Base-by-base conservation (phyloP, 108 stramenopile genomes). In the Mayamaea pseudoterrestris region DNA sequence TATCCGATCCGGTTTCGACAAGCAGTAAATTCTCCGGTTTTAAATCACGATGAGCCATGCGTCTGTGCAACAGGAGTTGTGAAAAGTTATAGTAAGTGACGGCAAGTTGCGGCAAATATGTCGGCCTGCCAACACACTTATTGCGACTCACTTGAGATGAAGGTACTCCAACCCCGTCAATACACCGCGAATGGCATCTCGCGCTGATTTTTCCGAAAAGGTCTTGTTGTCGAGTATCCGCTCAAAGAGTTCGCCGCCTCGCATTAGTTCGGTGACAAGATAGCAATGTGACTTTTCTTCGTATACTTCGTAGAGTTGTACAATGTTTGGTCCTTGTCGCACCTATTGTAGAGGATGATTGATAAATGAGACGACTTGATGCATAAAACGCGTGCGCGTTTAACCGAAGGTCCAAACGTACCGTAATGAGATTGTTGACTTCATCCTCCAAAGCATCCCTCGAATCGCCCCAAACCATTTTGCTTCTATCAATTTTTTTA, bases 211-310 rank as follows among this genome's bases (percentile, higher is more conserved):
- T 64, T 94, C 93, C 0, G 69, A 63, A 63, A 86, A 91, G 12
- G 23, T 63, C 29, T 63, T 63, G 61, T 83, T 80, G 40, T 76
- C 58, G 32, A 91, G 80, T 45, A 96, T 91, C 13, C 90, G 75
- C 68, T 93, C 90, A 65, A 96, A 96, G 6, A 96, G 61, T 67
- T 96, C 95, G 6, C 95, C 95, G n/a, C 93, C 93, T 43, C 57
- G 60, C 57, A 84, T 67, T 16, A 69, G 60, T 53, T 87, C 92
- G 40, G 79, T 77, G 1, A 93, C 76, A 0, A 98, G 61, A 41
- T 72, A 76, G 39, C 61, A 87, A 29, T 73, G 31, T n/a, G 52
- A 52, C 41, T 68, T 59, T 44, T 80, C 73, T 36, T 76, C 73
- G 41, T 78, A 77, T 17, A 85, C 79, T 61, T 83, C 81, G 40